Evolutionary conservation across 2,329 filamentous ascomycete genomes (phyloP), one percentile per base, ranked within the genome.

Genomic region (Aspergillus udagawae): DNA sequence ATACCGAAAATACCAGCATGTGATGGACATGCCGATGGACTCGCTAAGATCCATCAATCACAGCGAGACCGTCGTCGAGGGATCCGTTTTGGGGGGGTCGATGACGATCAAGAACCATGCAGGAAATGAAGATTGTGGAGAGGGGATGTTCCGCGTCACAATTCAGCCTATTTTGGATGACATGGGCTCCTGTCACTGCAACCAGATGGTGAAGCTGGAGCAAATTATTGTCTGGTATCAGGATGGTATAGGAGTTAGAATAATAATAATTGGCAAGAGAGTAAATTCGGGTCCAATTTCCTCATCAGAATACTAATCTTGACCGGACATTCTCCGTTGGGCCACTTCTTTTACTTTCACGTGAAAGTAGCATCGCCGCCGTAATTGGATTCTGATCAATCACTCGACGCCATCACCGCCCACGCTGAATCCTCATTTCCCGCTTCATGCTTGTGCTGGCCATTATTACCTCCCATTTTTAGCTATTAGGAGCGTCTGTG

Each of bases 261-360:
- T 38, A 38, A 4, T 29, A 12, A 14, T 38, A 17, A 35, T 17
- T 35, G 4, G 5, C 32, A 35, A 35, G 14, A 35, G 5, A 38
- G 32, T 38, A 38, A 38, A 38, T 38, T 38, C 32, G 14, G 14
- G 32, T 17, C 14, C 32, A 38, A 3, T 38, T 38, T 38, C 32
- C 32, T 17, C 3, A 5, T 35, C 1, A 6, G 5, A 17, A 35
- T 35, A 17, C 32, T 14, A 17, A 17, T 38, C 32, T 3, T 38
- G 32, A 35, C 32, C 14, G 32, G 32, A 38, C 14, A 7, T 7
- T 0, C 28, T 49, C 48, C 44, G 44, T 38, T 53, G 52, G 52
- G 42, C 52, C 44, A 32, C 42, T 20, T 44, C 5, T 25, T 49
- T 48, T 42, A 2, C 32, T 35, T 56, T 49, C 55, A 57, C 55